Base-by-base conservation (phyloP, 352 stramenopile species). In the Pythium diclinum region DNA sequence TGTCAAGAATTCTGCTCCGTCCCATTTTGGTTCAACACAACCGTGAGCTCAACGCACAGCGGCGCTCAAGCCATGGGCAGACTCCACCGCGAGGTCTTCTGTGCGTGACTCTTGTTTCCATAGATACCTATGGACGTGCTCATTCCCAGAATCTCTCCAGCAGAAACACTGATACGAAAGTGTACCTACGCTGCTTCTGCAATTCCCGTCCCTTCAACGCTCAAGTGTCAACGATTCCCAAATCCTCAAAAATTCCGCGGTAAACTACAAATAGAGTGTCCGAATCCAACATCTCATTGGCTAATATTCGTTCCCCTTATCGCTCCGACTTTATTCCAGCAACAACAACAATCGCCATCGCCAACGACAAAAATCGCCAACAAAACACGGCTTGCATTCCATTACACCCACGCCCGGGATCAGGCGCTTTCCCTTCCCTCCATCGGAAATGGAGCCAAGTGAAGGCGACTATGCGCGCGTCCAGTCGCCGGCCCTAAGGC, bases 401-500 rank as follows among this genome's bases (percentile, higher is more conserved):
- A 51, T 51, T 51, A 51, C 44, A 25, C 36, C 11, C 13, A 23
- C 10, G 11, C 23, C 44, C 17, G n/a, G 14, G 42, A 54, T 11
- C 16, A 53, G 25, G 25, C 25, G 25, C 25, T 3, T 28, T 28
- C 25, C 40, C n/a, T 19, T 30, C 44, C 33, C n/a, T 10, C 7
- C 46, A 19, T 23, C 32, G 25, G 60, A 42, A 14, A 71, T 71
- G 64, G 64, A 71, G 44, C 30, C 32, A 21, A 38, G 51, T 23
- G 59, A 65, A 52, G 58, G 57, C 64, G 58, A 63, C 44, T 71
- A 55, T 34, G 34, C 38, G 42, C 57, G 58, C 44, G 55, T 71
- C 42, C 42, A 34, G 25, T 71, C 64, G 53, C 64, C 64, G 16
- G 38, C 42, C 13, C 14, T 36, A 34, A 47, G n/a, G 3, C n/a